Conservation (phyloP, 805 yeast species). For the Zygoascus bituminiphila region DNA sequence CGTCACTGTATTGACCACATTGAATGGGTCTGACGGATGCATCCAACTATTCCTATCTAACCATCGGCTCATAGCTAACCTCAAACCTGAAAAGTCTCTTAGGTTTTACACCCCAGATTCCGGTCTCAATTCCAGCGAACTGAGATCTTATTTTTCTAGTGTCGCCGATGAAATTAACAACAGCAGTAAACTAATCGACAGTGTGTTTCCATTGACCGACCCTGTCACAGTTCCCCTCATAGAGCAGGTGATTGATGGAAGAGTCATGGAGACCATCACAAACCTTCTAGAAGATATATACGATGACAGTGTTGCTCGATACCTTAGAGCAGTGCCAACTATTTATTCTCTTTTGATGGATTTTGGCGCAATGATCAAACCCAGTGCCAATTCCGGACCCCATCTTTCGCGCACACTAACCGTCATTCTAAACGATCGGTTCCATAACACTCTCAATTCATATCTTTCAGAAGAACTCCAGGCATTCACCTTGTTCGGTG, state of each 20-base stretch:
- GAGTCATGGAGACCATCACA: constrained; percentile 21
- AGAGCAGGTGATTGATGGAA: constrained; percentile 36
- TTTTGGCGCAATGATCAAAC: constrained; percentile 14
- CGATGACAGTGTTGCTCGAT: constrained; percentile 18
- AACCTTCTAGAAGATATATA: constrained; percentile 18
- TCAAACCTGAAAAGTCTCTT: constrained; percentile 6
- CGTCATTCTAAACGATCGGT: constrained; percentile 19
- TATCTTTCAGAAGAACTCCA: constrained; percentile 27
- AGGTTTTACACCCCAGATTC: constrained; percentile 2
- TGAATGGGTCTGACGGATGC: constrained; percentile 30
- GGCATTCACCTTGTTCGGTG: constrained; percentile 21
- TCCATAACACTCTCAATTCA: constrained; percentile 22
- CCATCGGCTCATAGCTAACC: constrained; percentile 10
- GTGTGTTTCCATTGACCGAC: constrained; percentile 36
- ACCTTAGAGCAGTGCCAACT: constrained; percentile 35
- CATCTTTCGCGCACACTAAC: constrained; percentile 24
- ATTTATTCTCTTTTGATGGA: constrained; percentile 21
- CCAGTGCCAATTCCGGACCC: constrained; percentile 32
- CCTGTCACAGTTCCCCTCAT: constrained; percentile 43
- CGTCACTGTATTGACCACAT: constrained; percentile 26
- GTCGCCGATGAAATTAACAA: constrained; percentile 33
- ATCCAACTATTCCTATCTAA: constrained; percentile 25
- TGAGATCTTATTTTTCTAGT: constrained; percentile 17
- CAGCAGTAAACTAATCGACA: constrained; percentile 34
- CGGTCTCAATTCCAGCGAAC: constrained; percentile 16